Conservation (phyloP, 148 eudicot species). For the Camellia lanceoleosa region DNA sequence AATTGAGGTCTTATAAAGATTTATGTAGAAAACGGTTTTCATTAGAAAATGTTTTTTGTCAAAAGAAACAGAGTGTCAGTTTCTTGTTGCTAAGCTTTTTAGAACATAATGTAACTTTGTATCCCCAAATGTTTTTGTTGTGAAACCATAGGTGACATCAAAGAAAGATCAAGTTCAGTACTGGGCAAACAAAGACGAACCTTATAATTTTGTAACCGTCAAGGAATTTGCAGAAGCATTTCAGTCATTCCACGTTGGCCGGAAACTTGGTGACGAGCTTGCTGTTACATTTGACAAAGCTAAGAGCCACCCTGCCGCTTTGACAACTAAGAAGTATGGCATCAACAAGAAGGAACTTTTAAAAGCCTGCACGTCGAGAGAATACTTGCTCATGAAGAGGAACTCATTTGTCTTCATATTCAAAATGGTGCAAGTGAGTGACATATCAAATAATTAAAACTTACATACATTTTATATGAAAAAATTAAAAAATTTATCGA, state of each 20-base stretch:
- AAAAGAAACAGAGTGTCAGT: too few species aligned
- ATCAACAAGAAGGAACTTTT: slow-evolving; percentile 14
- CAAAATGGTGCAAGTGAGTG: slow-evolving; percentile 21
- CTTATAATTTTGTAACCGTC: slow-evolving; percentile 34
- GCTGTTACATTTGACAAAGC: slow-evolving; percentile 34
- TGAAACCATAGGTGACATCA: slow-evolving; percentile 38
- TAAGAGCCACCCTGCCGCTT: slow-evolving; percentile 39
- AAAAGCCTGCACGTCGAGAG: slow-evolving; percentile 17
- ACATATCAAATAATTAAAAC: background rate
- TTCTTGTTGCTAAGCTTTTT: background rate
- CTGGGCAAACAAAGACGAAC: slow-evolving; percentile 31
- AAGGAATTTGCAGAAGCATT: slow-evolving; percentile 44
- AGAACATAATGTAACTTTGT: background rate
- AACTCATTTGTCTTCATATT: slow-evolving; percentile 26
- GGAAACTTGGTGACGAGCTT: slow-evolving; percentile 32
- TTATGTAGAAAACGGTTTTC: too few species aligned
- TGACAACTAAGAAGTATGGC: slow-evolving; percentile 26
- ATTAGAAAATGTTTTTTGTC: too few species aligned
- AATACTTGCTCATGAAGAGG: slow-evolving; percentile 23
- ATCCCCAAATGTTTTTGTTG: background rate
- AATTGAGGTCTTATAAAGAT: too few species aligned
- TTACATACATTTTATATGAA: background rate
- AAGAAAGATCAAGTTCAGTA: slow-evolving; percentile 55
- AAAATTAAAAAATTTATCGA: too few species aligned
- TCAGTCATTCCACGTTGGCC: slow-evolving; percentile 40